Base-by-base conservation (phyloP, 495 filamentous ascomycete species). In the Bacidia gigantensis region DNA sequence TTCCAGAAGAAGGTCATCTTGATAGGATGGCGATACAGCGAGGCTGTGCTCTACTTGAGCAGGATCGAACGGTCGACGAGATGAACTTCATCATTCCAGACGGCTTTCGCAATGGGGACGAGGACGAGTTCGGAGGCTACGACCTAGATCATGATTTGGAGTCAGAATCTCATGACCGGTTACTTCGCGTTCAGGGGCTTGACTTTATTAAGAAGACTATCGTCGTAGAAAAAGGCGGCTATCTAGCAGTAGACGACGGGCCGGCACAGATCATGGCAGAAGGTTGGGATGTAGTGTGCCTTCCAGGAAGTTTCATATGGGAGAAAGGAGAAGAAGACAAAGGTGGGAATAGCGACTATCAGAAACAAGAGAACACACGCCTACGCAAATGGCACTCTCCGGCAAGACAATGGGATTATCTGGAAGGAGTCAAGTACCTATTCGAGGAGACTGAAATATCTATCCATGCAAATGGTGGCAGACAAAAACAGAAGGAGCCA, bases 231-330 rank as follows among this genome's bases (percentile, higher is more conserved):
- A 32, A 44, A 32, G 56, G 53, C n/a, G 52, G 53, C 3, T 59
- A 59, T 18, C 11, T 59, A 26, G 56, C 56, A 12, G 54, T 56
- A 2, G 54, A 56, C 1, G 41, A 59, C 3, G 56, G 56, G 11
- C 49, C 53, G n/a, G 39, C 39, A 25, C 53, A 56, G 38, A 59
- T 59, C 12, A 52, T 56, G 53, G 53, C 24, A 3, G 43, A 59
- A 26, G 56, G 56, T 0, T 59, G 56, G 56, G 53, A 56, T 50
- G 22, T 59, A 7, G 40, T 48, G 7, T 59, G 56, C 45, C 38
- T 56, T 38, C 56, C 56, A 24, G 56, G 56, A n/a, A 59, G 56
- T 40, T 59, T 50, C 49, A 59, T 59, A 11, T 59, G 53, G 53
- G 56, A 59, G 45, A 52, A 55, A 46, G 56, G 56, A 12, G 14